Evolutionary conservation across 768 basidiomycete genomes (phyloP).

Genomic region (Suillus alpinus): DNA sequence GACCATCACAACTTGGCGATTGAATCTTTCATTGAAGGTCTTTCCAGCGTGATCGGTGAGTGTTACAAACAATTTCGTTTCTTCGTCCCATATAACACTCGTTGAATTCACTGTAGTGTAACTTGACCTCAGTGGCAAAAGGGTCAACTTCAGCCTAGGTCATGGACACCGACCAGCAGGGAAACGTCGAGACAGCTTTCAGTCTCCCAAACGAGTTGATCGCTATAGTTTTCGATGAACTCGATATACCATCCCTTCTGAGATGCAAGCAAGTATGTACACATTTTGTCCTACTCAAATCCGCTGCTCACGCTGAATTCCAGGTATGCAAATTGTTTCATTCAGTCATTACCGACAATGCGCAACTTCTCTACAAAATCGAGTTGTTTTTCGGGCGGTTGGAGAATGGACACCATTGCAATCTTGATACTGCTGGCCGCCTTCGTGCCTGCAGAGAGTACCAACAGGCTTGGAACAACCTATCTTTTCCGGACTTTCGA

Average conservation of each 20-base stretch:
- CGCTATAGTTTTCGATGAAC: slow-evolving; percentile 20
- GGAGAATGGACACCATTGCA: slow-evolving; percentile 19
- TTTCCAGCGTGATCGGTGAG: neutral
- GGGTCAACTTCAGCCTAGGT: neutral
- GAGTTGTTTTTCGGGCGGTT: slow-evolving; percentile 28
- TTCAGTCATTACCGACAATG: slow-evolving; percentile 23
- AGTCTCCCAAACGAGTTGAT: slow-evolving; percentile 30
- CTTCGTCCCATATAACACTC: neutral
- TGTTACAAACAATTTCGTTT: neutral
- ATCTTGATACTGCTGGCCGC: slow-evolving; percentile 21
- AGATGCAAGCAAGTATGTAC: slow-evolving; percentile 25
- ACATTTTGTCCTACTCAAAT: neutral
- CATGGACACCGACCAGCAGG: neutral
- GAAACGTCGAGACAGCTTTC: slow-evolving; percentile 12
- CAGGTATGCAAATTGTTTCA: slow-evolving; percentile 31
- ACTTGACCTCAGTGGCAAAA: neutral
- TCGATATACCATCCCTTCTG: slow-evolving; percentile 29
- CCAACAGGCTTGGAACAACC: slow-evolving; percentile 27
- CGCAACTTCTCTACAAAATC: slow-evolving; percentile 28
- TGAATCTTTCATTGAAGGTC: neutral
- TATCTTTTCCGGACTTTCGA: slow-evolving; percentile 18
- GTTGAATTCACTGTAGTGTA: neutral
- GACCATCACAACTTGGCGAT: neutral
- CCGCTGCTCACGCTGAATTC: neutral
- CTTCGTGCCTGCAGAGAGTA: slow-evolving; percentile 25